Evolutionary conservation across 495 filamentous ascomycete genomes (phyloP).

Genomic region (Parachaetomium inaequale): DNA sequence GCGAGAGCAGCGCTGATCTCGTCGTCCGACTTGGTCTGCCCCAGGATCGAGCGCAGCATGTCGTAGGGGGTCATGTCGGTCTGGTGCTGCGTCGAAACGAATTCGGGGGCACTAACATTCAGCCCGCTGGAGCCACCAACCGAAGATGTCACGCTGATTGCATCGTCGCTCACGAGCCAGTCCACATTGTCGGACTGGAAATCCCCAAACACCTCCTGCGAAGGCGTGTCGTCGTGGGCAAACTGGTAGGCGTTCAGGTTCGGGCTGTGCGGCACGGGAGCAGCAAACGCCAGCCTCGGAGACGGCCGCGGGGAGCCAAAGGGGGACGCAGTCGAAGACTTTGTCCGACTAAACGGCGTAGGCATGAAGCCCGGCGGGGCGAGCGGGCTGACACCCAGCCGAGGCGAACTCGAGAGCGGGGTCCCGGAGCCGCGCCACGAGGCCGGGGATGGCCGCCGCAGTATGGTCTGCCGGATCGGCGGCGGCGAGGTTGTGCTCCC

Average conservation of each 20-base stretch:
- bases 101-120: conserved; percentile 74
- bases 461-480: conserved; percentile 75
- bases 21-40: conserved; percentile 82
- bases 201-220: conserved; percentile 84
- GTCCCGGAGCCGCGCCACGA: conserved; percentile 85
- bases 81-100: conserved; percentile 61
- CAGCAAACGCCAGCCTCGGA: conserved; percentile 84
- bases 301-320: conserved; percentile 94
- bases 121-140: conserved; percentile 60
- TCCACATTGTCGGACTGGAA: conserved; percentile 91
- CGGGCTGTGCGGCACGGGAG: conserved; percentile 90
- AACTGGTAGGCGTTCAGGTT: conserved; percentile 93
- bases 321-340: conserved; percentile 75
- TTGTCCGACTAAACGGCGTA: conserved; percentile 65
- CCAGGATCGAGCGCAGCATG: conserved; percentile 92
- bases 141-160: conserved; percentile 70
- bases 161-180: conserved; percentile 93
- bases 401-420: conserved; percentile 70
- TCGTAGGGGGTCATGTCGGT: conserved; percentile 97
- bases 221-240: conserved; percentile 64
- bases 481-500: conserved; percentile 76
- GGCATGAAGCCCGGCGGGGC: conserved; percentile 79
- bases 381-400: conserved; percentile 74
- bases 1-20: conserved; percentile 90
- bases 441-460: conserved; percentile 86